Evolutionary conservation across 441 rosid species (phyloP).

Genomic region (Dalechampia spathulata): DNA sequence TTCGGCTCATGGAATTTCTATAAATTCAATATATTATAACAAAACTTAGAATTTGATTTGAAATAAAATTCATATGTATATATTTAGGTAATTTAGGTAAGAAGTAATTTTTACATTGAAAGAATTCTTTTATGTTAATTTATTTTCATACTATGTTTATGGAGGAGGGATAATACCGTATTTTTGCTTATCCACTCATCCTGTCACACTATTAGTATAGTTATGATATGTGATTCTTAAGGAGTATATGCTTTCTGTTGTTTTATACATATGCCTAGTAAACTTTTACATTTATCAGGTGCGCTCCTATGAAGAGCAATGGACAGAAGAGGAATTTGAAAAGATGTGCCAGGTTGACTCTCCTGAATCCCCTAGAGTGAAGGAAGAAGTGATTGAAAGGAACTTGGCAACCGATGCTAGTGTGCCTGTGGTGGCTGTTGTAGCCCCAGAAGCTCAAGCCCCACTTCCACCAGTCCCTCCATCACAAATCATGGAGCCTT

Average conservation of each 20-base stretch:
- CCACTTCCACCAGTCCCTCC: slow-evolving; percentile 16
- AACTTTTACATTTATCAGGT: slow-evolving; percentile 35
- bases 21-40: too few relatives aligned
- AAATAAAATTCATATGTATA: too few relatives aligned
- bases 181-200: too few relatives aligned
- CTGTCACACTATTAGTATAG: too few relatives aligned
- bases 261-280: neutral
- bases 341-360: slow-evolving; percentile 78
- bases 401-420: slow-evolving; percentile 32
- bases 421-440: slow-evolving; percentile 17
- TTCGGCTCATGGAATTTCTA: too few relatives aligned
- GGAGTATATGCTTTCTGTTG: neutral
- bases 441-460: slow-evolving; percentile 35
- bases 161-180: too few relatives aligned
- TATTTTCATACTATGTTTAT: too few relatives aligned
- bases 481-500: slow-evolving; percentile 23
- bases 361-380: slow-evolving; percentile 58
- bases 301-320: slow-evolving; percentile 90
- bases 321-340: slow-evolving; percentile 96
- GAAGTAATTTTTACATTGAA: too few relatives aligned
- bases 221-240: slow-evolving; percentile 20
- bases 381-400: slow-evolving; percentile 44
- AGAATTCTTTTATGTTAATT: too few relatives aligned
- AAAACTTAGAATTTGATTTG: too few relatives aligned
- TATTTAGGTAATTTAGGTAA: too few relatives aligned